Evolutionary conservation across 2,329 filamentous ascomycete species (phyloP).

Genomic region (Xylariaceae sp.): DNA sequence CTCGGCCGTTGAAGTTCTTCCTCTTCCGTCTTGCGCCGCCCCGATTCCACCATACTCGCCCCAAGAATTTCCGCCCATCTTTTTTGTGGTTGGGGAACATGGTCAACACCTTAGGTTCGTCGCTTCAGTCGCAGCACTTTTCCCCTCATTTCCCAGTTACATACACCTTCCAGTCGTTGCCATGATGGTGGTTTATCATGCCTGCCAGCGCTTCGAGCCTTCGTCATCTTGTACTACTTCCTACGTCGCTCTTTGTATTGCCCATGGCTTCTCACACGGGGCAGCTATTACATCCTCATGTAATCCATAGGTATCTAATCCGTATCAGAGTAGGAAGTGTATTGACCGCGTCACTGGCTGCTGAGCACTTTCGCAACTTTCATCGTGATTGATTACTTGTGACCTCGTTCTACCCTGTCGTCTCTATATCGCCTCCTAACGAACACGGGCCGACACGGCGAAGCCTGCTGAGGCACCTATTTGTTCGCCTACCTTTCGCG

Average conservation of each 20-base stretch:
- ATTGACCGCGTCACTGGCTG: conserved; percentile 17
- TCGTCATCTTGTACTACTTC: neutral
- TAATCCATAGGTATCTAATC: conserved; percentile 29
- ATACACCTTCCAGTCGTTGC: neutral
- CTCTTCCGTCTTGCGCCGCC: conserved; percentile 30
- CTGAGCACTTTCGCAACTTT: conserved; percentile 12
- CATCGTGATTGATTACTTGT: conserved; percentile 22
- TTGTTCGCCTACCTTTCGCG: neutral
- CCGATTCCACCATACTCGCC: conserved; percentile 13
- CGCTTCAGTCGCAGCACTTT: neutral
- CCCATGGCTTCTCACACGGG: neutral
- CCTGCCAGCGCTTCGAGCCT: neutral
- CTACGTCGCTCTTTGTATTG: neutral
- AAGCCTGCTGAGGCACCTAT: neutral
- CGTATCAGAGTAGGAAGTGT: conserved; percentile 20
- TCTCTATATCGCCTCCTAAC: neutral
- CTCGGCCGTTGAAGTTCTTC: conserved; percentile 32
- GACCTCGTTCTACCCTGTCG: conserved; percentile 12
- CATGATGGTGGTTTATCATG: conserved; percentile 1
- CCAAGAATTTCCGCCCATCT: neutral
- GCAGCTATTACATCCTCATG: neutral
- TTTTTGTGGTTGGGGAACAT: conserved; percentile 14
- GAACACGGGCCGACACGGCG: conserved; percentile 9
- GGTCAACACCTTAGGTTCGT: conserved; percentile 21
- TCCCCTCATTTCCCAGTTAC: neutral